These are phyloP conservation scores for Aspergillus fijiensis DNA, from an alignment of 2,329 filamentous ascomycete genomes.

Conservation along the genomic window DNA sequence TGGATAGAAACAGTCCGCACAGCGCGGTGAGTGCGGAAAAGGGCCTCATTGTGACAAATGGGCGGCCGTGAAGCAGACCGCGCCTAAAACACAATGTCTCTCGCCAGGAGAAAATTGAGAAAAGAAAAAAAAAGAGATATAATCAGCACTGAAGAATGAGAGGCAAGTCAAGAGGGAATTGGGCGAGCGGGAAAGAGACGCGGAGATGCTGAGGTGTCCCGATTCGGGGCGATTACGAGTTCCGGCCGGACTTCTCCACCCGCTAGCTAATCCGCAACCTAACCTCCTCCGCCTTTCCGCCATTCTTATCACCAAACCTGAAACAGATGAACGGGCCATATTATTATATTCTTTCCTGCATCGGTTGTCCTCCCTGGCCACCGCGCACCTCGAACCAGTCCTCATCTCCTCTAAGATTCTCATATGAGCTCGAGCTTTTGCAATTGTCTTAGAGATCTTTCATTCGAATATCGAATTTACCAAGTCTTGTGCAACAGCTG, in stretches of 20 bases:
- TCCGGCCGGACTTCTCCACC: slow-evolving; percentile 30
- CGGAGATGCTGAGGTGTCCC: slow-evolving; percentile 41
- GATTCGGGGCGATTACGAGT: slow-evolving; percentile 19
- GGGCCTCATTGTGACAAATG: slow-evolving; percentile 42
- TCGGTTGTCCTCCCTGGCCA: slow-evolving; percentile 1
- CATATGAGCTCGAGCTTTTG: too few relatives aligned
- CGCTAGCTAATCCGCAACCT: slow-evolving; percentile 20
- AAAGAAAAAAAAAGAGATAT: not conserved
- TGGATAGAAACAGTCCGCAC: slow-evolving; percentile 35
- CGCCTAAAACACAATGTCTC: slow-evolving; percentile 22
- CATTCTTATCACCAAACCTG: slow-evolving; percentile 16
- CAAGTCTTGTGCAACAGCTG: not conserved
- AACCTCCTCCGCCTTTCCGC: slow-evolving; percentile 18
- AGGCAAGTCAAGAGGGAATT: slow-evolving; percentile 2
- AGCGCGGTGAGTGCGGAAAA: slow-evolving; percentile 38
- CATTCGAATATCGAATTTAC: too few relatives aligned
- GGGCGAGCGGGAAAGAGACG: slow-evolving; percentile 14
- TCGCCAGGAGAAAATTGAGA: slow-evolving; percentile 22
- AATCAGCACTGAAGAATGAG: slow-evolving; percentile 9
- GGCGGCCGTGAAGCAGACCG: slow-evolving; percentile 28
- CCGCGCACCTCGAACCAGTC: slow-evolving; percentile 4
- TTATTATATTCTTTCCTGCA: slow-evolving; percentile 1
- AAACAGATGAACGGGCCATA: not conserved
- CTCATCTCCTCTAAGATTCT: not conserved
- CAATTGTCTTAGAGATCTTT: too few relatives aligned